These are phyloP conservation scores for Penicillium sp. DNA, from an alignment of 2,329 filamentous ascomycete species.

Conservation along the genomic window DNA sequence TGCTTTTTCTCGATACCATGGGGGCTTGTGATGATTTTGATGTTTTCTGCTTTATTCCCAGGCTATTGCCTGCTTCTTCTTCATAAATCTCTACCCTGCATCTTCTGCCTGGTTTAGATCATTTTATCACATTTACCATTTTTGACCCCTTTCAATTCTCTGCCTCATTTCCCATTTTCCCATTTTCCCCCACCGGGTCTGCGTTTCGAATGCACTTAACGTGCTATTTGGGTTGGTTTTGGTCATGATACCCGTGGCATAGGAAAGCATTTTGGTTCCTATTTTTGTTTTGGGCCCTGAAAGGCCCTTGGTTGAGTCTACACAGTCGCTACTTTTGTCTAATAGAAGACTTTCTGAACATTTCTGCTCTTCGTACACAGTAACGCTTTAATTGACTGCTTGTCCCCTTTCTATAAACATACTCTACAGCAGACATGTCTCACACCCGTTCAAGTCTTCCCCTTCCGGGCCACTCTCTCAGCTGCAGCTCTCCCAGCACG, in stretches of 20 bases:
- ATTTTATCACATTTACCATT: not conserved
- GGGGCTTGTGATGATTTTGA: constrained; percentile 29
- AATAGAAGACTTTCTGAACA: constrained; percentile 18
- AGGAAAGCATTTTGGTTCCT: constrained; percentile 14
- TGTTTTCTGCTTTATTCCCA: constrained; percentile 18
- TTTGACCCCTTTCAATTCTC: not conserved
- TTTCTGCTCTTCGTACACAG: not conserved
- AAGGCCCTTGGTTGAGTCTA: constrained; percentile 1
- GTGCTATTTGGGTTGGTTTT: constrained; percentile 19
- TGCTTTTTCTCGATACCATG: constrained; percentile 28
- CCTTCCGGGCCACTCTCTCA: not conserved
- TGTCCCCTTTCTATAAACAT: not conserved
- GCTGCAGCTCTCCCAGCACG: constrained; percentile 26
- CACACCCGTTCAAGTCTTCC: not conserved
- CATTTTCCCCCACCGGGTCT: constrained; percentile 14
- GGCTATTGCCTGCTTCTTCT: constrained; percentile 2
- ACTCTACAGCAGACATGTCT: not conserved
- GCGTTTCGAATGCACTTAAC: constrained; percentile 15
- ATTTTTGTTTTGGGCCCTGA: constrained; percentile 7
- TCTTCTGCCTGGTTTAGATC: constrained; percentile 15
- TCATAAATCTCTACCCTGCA: constrained; percentile 17
- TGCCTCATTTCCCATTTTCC: constrained; percentile 4
- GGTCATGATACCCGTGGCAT: constrained; percentile 23
- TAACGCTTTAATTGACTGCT: too few species aligned
- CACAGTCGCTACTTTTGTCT: constrained; percentile 27